Percentiles rank a stretch among this genome's conserved stretches.
Conservation (phyloP, 331 rosid genomes). For the Saraca asoca region DNA sequence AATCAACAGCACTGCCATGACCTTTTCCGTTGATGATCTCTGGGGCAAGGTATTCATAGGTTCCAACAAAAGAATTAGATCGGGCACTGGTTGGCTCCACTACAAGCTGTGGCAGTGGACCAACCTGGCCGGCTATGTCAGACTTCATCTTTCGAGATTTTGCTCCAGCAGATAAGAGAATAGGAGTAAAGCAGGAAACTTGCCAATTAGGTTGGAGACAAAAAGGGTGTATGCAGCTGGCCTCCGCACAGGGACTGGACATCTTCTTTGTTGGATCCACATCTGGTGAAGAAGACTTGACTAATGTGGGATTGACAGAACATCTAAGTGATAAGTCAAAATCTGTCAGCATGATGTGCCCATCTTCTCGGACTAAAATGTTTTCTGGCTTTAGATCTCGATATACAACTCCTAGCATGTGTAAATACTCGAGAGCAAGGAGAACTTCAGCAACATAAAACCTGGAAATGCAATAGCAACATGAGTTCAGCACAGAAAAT, state of each 20-base stretch:
- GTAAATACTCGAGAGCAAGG: conserved; percentile 91
- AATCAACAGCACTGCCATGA: conserved; percentile 91
- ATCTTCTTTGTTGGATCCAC: conserved; percentile 58
- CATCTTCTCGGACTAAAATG: conserved; percentile 93
- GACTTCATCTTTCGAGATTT: conserved; percentile 80
- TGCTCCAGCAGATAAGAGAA: conserved; percentile 59
- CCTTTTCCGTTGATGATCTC: conserved; percentile 88
- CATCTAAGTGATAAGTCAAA: conserved; percentile 92
- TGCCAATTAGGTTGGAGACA: conserved; percentile 99
- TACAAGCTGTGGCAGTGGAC: conserved; percentile 84
- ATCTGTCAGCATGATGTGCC: conserved; percentile 95
- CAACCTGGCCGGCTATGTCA: conserved; percentile 62
- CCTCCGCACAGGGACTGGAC: conserved; percentile 67
- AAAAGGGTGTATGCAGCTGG: conserved; percentile 91
- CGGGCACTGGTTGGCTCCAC: conserved; percentile 90
- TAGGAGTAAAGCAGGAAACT: conserved; percentile 94
- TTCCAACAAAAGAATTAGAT: conserved; percentile 96
- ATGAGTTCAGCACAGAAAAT: conserved; percentile 23
- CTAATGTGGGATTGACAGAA: conserved; percentile 70
- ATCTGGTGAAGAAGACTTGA: conserved; percentile 70
- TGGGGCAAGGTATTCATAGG: conserved; percentile 95
- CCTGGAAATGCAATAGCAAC: conserved; percentile 46
- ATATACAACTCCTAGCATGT: conserved; percentile 95
- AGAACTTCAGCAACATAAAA: conserved; percentile 95
- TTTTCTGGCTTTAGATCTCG: conserved; percentile 97